Evolutionary conservation across 331 rosid genomes (phyloP).

Genomic region (Phaseolus coccineus): DNA sequence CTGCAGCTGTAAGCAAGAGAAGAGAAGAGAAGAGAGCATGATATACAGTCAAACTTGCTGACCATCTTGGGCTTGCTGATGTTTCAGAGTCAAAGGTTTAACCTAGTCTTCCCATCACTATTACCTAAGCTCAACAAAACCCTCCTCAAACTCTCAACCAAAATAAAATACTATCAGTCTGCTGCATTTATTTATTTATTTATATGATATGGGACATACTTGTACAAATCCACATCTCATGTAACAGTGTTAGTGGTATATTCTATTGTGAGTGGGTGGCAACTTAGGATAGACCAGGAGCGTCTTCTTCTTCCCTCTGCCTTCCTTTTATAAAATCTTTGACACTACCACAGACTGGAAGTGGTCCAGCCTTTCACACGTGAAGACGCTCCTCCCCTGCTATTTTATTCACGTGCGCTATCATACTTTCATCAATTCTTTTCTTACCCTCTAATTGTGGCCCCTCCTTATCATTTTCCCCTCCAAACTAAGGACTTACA

Average conservation of each 20-base stretch:
- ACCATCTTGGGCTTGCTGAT: conserved; percentile 74
- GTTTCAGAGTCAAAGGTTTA: conserved; percentile 70
- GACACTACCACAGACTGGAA: conserved; percentile 48
- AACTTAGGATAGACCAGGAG: conserved; percentile 74
- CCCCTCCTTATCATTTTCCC: conserved; percentile 42
- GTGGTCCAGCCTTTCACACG: conserved; percentile 97
- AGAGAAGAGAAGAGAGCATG: conserved; percentile 32
- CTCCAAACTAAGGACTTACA: not conserved
- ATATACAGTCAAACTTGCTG: conserved; percentile 64
- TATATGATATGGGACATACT: conserved; percentile 32
- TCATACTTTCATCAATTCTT: conserved; percentile 58
- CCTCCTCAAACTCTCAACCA: conserved; percentile 12
- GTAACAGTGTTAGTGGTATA: not conserved
- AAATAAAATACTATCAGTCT: not conserved
- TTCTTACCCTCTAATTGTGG: conserved; percentile 40
- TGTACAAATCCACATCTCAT: conserved; percentile 1
- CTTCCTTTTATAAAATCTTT: conserved; percentile 41
- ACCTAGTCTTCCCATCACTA: conserved; percentile 52
- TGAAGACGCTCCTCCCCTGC: conserved; percentile 94
- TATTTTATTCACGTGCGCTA: conserved; percentile 83
- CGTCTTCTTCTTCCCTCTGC: conserved; percentile 54
- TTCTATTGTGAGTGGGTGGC: conserved; percentile 62
- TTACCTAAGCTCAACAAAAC: conserved; percentile 55
- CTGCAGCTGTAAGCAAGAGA: conserved; percentile 60
- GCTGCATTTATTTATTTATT: not conserved